phyloP scores from a whole-genome alignment of 257 asterid species.

The Solanum ossicruentum region DNA sequence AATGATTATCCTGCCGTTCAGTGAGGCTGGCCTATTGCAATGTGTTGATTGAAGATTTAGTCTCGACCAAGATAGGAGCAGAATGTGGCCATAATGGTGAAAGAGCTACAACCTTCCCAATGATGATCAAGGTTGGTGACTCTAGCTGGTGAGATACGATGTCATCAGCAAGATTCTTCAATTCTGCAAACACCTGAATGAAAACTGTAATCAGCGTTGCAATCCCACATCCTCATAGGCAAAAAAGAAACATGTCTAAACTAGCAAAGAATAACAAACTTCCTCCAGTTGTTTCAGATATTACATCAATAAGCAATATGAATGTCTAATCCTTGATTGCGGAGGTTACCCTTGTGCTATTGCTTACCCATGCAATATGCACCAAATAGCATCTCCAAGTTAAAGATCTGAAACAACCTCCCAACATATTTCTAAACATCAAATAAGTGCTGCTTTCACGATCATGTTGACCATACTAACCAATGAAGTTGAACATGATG shows the following conservation, averaged over 20 bases:
- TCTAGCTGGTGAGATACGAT: slow-evolving; percentile 42
- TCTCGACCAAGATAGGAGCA: slow-evolving; percentile 23
- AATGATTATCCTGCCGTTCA: not conserved
- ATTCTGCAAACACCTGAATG: slow-evolving; percentile 58
- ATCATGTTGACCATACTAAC: not conserved
- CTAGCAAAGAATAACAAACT: not conserved
- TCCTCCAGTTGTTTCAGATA: not conserved
- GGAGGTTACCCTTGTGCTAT: not conserved
- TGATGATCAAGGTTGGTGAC: slow-evolving; percentile 70
- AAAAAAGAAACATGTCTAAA: not conserved
- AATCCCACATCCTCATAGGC: not conserved
- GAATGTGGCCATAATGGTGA: slow-evolving; percentile 69
- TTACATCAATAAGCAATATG: not conserved
- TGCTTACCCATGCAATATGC: not conserved
- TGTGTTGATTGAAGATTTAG: slow-evolving; percentile 10
- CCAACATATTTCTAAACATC: not conserved
- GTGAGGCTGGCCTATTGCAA: not conserved
- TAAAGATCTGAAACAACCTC: not conserved
- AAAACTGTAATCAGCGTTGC: not conserved
- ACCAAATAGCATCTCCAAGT: not conserved
- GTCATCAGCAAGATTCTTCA: slow-evolving; percentile 56
- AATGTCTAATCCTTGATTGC: not conserved
- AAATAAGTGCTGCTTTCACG: not conserved
- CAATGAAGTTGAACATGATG: not conserved
- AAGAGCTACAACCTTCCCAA: slow-evolving; percentile 76